Percentiles rank a stretch among this genome's conserved stretches.
Conservation (phyloP, 2,329 filamentous ascomycete genomes). For the Apiospora rasikravindrae region DNA sequence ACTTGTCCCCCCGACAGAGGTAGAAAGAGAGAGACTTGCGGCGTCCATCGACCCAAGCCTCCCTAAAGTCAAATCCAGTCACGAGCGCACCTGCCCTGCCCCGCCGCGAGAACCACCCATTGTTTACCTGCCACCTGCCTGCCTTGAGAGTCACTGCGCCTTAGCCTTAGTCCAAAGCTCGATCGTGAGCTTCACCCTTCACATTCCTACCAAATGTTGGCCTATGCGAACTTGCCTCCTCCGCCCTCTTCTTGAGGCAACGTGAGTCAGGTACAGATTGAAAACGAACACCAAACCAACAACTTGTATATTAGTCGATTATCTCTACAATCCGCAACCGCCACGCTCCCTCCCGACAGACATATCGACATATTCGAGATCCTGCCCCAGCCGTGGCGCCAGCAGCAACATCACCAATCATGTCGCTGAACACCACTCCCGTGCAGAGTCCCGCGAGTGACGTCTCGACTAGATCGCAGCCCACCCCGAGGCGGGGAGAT, state of each 20-base stretch:
- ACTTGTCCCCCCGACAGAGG: not conserved
- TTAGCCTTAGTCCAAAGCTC: slow-evolving; percentile 16
- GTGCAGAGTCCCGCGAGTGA: slow-evolving; percentile 34
- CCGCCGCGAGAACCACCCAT: slow-evolving; percentile 17
- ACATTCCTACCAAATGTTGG: slow-evolving; percentile 41
- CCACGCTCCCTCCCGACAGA: not conserved
- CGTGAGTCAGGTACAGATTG: slow-evolving; percentile 40
- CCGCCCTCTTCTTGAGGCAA: slow-evolving; percentile 50
- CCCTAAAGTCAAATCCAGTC: slow-evolving; percentile 18
- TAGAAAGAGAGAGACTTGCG: not conserved
- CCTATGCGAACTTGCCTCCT: slow-evolving; percentile 44
- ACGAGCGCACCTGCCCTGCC: slow-evolving; percentile 14
- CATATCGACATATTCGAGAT: slow-evolving; percentile 5
- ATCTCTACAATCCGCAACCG: slow-evolving; percentile 3
- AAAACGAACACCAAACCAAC: slow-evolving; percentile 23
- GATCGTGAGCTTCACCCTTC: slow-evolving; percentile 18
- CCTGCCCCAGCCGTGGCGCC: not conserved
- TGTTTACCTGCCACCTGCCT: not conserved
- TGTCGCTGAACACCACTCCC: slow-evolving; percentile 33
- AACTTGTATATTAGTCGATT: slow-evolving; percentile 15
- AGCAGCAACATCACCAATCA: slow-evolving; percentile 22
- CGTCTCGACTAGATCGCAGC: slow-evolving; percentile 35
- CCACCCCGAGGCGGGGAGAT: slow-evolving; percentile 32
- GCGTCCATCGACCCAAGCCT: not conserved
- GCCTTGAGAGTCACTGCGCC: slow-evolving; percentile 1